These are phyloP conservation scores for Lentinula lateritia DNA, from an alignment of 768 basidiomycete species.

Conservation along the genomic window DNA sequence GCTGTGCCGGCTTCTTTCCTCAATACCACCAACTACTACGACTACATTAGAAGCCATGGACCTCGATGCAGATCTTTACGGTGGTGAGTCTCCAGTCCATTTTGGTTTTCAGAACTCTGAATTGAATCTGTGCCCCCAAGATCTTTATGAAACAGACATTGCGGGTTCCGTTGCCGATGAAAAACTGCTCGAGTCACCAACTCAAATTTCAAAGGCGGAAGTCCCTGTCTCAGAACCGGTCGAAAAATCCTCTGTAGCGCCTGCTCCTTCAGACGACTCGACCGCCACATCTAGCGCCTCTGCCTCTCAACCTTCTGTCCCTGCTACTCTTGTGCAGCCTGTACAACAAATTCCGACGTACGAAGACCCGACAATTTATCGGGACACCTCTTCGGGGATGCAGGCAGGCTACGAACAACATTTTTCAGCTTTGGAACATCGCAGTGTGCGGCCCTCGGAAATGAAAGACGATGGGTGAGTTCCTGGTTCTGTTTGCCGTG, in stretches of 20 bases:
- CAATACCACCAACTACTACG: slow-evolving; percentile 43
- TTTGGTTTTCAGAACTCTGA: not conserved
- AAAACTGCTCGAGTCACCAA: slow-evolving; percentile 16
- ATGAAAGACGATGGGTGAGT: slow-evolving; percentile 99
- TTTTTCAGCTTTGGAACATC: slow-evolving; percentile 38
- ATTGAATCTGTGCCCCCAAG: slow-evolving; percentile 25
- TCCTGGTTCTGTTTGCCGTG: slow-evolving; percentile 12
- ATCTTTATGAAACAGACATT: slow-evolving; percentile 69
- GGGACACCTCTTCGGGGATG: slow-evolving; percentile 28
- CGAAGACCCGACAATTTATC: slow-evolving; percentile 53
- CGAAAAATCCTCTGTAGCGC: slow-evolving; percentile 19
- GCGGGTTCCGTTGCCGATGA: slow-evolving; percentile 39
- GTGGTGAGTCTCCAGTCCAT: slow-evolving; percentile 45
- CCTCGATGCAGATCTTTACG: slow-evolving; percentile 87
- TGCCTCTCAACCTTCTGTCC: slow-evolving; percentile 19
- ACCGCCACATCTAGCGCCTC: slow-evolving; percentile 13
- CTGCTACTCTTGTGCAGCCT: slow-evolving; percentile 20
- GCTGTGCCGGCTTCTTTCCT: not conserved
- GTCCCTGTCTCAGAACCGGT: slow-evolving; percentile 15
- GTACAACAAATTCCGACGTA: slow-evolving; percentile 78
- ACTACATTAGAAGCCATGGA: slow-evolving; percentile 25
- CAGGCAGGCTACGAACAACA: slow-evolving; percentile 37
- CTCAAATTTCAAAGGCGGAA: slow-evolving; percentile 8
- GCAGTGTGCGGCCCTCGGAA: slow-evolving; percentile 77
- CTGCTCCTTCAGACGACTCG: slow-evolving; percentile 16